Base-by-base conservation (phyloP, 176 grass and related monocot genomes). In the Carex parvula region DNA sequence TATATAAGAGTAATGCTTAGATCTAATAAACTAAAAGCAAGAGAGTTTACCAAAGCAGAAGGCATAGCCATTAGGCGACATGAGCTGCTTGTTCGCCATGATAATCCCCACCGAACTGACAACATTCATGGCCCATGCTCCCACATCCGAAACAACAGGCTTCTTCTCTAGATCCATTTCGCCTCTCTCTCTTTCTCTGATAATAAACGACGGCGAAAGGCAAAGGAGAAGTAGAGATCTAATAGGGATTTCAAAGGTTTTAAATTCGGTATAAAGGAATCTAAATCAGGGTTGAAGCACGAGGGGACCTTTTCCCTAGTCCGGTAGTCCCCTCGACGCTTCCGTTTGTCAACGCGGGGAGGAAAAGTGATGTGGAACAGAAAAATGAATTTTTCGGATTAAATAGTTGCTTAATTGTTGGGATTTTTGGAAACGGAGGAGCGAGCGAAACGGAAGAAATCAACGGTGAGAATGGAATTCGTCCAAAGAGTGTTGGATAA, bases 31-130 rank as follows among this genome's bases (percentile, higher is more conserved):
- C 33, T 52, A 70, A 39, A 62, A 6, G 3, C 16, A 1, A 22
- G 62, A 46, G 24, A 32, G 32, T 81, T 39, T 41, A 89, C 88
- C 88, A 66, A 90, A 90, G 70, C 80, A 84, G 72, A 90, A 90
- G 52, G 88, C 88, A 79, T 86, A 90, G 32, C 80, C 88, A 60
- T 81, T 78, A 63, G 84, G 59, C 37, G 88, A 90, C 80, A 90
- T 58, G 37, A 90, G 84, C 52, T 90, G 88, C 84, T 90, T 90
- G 80, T 90, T 90, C 32, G 80, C 79, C 84, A 87, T 90, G 88
- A 90, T 90, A 70, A 90, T 86, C 80, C 88, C 88, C 42, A 90
- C 84, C 15, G 88, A 90, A 79, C 84, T 90, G 52, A 90, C 88
- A 24, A 90, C 84, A 52, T 90, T 90, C 88, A 90, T 90, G 37